Evolutionary conservation across 306 rosid genomes (phyloP).

Genomic region (Cyclanthera cordifolia): DNA sequence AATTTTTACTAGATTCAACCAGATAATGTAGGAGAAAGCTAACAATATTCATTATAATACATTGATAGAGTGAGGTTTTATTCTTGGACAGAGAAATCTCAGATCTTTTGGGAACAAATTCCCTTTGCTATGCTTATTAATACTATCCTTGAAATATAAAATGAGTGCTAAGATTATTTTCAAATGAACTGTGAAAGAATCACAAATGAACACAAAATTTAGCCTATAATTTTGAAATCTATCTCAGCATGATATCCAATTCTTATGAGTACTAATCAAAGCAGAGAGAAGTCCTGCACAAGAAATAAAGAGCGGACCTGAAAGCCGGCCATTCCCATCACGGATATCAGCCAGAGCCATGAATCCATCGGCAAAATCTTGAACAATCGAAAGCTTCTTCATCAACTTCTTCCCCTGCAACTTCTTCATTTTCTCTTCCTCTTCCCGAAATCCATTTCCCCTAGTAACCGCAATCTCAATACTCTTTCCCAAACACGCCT

Average conservation of each 20-base stretch:
- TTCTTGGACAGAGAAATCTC: not conserved
- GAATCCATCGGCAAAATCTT: slow-evolving; percentile 72
- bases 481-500: slow-evolving; percentile 38
- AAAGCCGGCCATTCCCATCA: slow-evolving; percentile 44
- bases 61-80: not conserved
- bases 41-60: not conserved
- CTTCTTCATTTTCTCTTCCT: slow-evolving; percentile 29
- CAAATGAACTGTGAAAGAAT: not conserved
- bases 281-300: slow-evolving; percentile 77
- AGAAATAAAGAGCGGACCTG: slow-evolving; percentile 43
- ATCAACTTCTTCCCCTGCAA: slow-evolving; percentile 44
- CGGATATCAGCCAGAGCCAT: slow-evolving; percentile 74
- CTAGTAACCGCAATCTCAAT: slow-evolving; percentile 28
- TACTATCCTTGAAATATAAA: no score
- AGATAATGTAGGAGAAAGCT: not conserved
- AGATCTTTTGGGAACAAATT: not conserved
- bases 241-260: slow-evolving; percentile 65
- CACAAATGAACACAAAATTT: not conserved
- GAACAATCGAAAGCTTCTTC: slow-evolving; percentile 70
- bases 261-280: slow-evolving; percentile 74
- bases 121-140: not conserved
- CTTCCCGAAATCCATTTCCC: slow-evolving; percentile 26
- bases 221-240: not conserved
- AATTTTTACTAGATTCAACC: no score
- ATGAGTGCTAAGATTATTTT: not conserved